A percentile compares a stretch with the other conserved stretches of the same genome.
Conservation (phyloP, 495 filamentous ascomycete genomes). For the Monascus purpureus region DNA sequence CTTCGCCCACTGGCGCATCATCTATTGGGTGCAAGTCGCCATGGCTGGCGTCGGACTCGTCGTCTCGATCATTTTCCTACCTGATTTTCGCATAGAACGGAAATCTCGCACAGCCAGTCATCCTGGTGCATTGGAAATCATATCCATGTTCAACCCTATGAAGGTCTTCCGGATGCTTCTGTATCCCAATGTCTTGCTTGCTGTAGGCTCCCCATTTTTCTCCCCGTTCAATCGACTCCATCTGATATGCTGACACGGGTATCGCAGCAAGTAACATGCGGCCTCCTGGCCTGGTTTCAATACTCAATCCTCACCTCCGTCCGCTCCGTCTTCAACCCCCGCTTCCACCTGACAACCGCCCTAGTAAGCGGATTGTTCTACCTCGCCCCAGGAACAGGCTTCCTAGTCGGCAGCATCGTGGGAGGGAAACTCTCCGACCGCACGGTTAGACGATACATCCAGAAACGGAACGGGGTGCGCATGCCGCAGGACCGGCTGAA, state of each 20-base stretch:
- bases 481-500: slow-evolving; percentile 61
- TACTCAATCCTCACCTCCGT: slow-evolving; percentile 59
- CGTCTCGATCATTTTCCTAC: slow-evolving; percentile 25
- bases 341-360: slow-evolving; percentile 53
- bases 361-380: slow-evolving; percentile 64
- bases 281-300: slow-evolving; percentile 54
- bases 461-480: slow-evolving; percentile 39
- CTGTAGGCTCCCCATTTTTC: too few relatives aligned
- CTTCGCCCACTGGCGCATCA: slow-evolving; percentile 39
- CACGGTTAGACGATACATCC: slow-evolving; percentile 48
- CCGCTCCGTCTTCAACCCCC: slow-evolving; percentile 58
- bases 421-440: slow-evolving; percentile 58
- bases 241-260: neutral
- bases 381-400: slow-evolving; percentile 58
- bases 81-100: too few relatives aligned
- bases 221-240: neutral
- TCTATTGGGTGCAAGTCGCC: slow-evolving; percentile 45
- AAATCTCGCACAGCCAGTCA: too few relatives aligned
- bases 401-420: slow-evolving; percentile 52
- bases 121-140: slow-evolving; percentile 2
- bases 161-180: slow-evolving; percentile 20
- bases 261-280: slow-evolving; percentile 42
- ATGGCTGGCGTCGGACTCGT: slow-evolving; percentile 29
- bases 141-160: slow-evolving; percentile 25
- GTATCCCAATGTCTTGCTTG: slow-evolving; percentile 28